Conservation (phyloP, 2,329 filamentous ascomycete genomes). For the Stemphylium beticola region DNA sequence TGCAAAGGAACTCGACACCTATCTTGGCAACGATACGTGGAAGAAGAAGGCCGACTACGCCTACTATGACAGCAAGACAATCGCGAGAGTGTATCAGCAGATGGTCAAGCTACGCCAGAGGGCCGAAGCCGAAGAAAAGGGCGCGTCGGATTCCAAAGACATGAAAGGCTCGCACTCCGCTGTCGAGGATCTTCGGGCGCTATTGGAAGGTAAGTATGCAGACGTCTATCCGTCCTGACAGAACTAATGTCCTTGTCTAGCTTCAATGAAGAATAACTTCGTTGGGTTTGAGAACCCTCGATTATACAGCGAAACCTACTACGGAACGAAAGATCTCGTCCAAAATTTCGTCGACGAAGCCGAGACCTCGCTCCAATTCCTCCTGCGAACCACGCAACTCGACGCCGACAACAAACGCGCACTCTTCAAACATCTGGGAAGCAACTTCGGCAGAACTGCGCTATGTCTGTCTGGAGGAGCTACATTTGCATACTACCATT, state of each 20-base stretch:
- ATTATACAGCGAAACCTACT: slow-evolving; percentile 97
- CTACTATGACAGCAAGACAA: slow-evolving; percentile 88
- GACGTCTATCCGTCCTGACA: not conserved
- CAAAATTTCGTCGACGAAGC: slow-evolving; percentile 90
- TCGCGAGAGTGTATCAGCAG: slow-evolving; percentile 77
- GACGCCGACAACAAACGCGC: slow-evolving; percentile 74
- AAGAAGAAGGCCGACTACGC: slow-evolving; percentile 74
- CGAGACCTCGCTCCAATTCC: slow-evolving; percentile 69
- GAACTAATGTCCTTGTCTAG: slow-evolving; percentile 39
- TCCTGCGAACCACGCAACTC: slow-evolving; percentile 72
- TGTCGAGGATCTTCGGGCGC: slow-evolving; percentile 74
- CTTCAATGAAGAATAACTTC: slow-evolving; percentile 97
- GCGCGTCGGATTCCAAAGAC: slow-evolving; percentile 34
- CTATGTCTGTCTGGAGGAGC: slow-evolving; percentile 93
- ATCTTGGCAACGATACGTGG: slow-evolving; percentile 81
- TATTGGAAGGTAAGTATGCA: slow-evolving; percentile 65
- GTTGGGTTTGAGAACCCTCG: slow-evolving; percentile 91
- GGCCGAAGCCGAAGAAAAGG: slow-evolving; percentile 63
- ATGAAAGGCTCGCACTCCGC: slow-evolving; percentile 52
- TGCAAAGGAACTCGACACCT: slow-evolving; percentile 78
- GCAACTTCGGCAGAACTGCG: slow-evolving; percentile 91
- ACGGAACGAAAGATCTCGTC: slow-evolving; percentile 92
- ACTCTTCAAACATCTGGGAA: slow-evolving; percentile 85
- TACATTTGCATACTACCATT: slow-evolving; percentile 95
- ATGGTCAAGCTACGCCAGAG: slow-evolving; percentile 66